Conservation (phyloP, 2,329 filamentous ascomycete genomes). For the Aspergillus quadrilineatus region DNA sequence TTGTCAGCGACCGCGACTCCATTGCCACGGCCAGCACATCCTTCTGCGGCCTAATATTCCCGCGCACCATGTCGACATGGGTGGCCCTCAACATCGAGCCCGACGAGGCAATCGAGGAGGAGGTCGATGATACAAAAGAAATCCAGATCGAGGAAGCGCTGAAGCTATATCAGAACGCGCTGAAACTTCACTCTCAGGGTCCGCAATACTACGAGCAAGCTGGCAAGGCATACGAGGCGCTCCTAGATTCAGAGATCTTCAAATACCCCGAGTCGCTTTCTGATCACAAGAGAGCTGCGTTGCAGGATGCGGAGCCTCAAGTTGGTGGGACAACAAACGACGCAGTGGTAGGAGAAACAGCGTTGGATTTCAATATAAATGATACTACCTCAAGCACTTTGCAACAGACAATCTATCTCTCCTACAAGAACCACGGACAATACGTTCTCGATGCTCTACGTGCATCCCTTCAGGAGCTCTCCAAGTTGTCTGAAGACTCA, state of each 20-base stretch:
- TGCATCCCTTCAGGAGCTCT: constrained; percentile 42
- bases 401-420: constrained; percentile 85
- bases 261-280: constrained; percentile 82
- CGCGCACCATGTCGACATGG: constrained; percentile 59
- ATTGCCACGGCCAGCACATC: constrained; percentile 16
- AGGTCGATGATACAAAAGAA: constrained; percentile 92
- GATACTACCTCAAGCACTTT: constrained; percentile 78
- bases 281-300: constrained; percentile 72
- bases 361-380: constrained; percentile 57
- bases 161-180: constrained; percentile 86
- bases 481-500: constrained; percentile 18
- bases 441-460: constrained; percentile 77
- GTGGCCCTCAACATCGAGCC: constrained; percentile 90
- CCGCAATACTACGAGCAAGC: constrained; percentile 73
- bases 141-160: constrained; percentile 96
- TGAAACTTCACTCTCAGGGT: constrained; percentile 89
- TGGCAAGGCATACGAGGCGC: constrained; percentile 72
- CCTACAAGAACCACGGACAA: constrained; percentile 93
- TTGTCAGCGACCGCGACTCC: constrained; percentile 6
- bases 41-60: constrained; percentile 15
- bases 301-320: constrained; percentile 46
- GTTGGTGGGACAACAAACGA: constrained; percentile 47
- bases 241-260: constrained; percentile 93
- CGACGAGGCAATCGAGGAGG: constrained; percentile 84
- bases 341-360: constrained; percentile 23